phyloP scores from a whole-genome alignment of 2,329 filamentous ascomycete genomes.

The Rhytidhysteron rufulum region DNA sequence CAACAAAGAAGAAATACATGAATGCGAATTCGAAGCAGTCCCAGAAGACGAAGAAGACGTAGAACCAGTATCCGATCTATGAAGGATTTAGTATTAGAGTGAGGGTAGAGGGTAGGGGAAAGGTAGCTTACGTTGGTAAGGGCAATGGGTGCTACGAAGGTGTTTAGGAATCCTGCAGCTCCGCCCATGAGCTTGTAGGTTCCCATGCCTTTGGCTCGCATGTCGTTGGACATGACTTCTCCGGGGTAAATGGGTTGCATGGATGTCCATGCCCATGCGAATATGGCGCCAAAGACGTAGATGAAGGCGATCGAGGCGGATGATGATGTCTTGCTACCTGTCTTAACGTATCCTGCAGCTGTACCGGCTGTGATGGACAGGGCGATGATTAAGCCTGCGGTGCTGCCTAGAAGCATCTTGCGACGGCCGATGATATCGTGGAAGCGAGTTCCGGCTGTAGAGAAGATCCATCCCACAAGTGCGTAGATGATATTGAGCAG shows the following conservation, averaged over 20 bases:
- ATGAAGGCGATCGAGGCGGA: conserved; percentile 27
- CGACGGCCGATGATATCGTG: conserved; percentile 24
- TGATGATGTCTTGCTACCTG: conserved; percentile 10
- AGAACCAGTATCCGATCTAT: conserved; percentile 22
- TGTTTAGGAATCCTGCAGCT: conserved; percentile 17
- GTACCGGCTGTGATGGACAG: conserved; percentile 23
- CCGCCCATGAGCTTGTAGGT: conserved; percentile 18
- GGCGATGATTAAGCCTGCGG: conserved; percentile 18
- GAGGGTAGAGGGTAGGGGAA: not conserved
- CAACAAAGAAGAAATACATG: conserved; percentile 23
- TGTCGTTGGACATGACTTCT: conserved; percentile 29
- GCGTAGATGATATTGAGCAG: conserved; percentile 36
- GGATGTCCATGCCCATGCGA: conserved; percentile 28
- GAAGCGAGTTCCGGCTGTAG: conserved; percentile 27
- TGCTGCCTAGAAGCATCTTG: conserved; percentile 24
- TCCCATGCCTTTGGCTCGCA: conserved; percentile 27
- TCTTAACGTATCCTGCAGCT: conserved; percentile 20
- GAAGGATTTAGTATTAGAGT: not conserved
- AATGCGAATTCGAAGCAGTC: conserved; percentile 20
- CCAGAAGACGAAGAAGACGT: conserved; percentile 21
- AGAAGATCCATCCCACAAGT: conserved; percentile 27
- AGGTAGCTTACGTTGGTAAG: conserved; percentile 48
- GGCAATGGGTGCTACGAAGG: conserved; percentile 17
- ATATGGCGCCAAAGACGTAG: conserved; percentile 30
- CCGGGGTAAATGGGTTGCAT: conserved; percentile 31